Percentiles rank a stretch among this genome's conserved stretches.
Conservation (phyloP, 75 land plant genomes). For the Pinus albicaulis region DNA sequence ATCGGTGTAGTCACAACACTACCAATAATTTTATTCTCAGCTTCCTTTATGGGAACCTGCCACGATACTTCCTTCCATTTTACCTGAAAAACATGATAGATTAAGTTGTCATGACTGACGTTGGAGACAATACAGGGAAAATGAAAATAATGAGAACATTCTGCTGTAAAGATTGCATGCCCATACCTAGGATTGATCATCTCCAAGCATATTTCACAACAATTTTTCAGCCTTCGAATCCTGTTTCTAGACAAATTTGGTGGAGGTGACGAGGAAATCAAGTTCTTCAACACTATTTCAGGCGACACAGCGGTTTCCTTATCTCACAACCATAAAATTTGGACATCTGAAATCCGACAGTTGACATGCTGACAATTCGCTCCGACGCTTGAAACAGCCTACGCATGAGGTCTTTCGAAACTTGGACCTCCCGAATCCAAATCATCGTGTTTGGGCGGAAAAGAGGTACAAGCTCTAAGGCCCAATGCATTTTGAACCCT, state of each 20-base stretch:
- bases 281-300: background rate
- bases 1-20: background rate
- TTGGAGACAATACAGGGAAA: constrained; percentile 69
- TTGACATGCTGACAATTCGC: background rate
- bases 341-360: background rate
- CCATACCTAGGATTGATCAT: constrained; percentile 37
- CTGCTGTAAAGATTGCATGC: constrained; percentile 77
- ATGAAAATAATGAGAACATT: constrained; percentile 86
- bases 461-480: constrained; percentile 1
- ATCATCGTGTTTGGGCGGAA: background rate
- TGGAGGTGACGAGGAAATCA: background rate
- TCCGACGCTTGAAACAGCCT: background rate
- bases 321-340: background rate
- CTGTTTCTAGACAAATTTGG: background rate
- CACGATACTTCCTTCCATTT: constrained; percentile 67
- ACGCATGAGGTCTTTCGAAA: background rate
- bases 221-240: background rate
- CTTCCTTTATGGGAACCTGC: constrained; percentile 25
- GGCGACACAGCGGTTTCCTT: background rate
- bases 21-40: background rate
- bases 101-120: constrained; percentile 33
- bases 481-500: constrained; percentile 6
- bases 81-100: constrained; percentile 74
- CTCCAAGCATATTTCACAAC: constrained; percentile 83
- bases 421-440: background rate